These are phyloP conservation scores for Areca catechu DNA, from an alignment of 176 grass and related monocot species.

Conservation along the genomic window DNA sequence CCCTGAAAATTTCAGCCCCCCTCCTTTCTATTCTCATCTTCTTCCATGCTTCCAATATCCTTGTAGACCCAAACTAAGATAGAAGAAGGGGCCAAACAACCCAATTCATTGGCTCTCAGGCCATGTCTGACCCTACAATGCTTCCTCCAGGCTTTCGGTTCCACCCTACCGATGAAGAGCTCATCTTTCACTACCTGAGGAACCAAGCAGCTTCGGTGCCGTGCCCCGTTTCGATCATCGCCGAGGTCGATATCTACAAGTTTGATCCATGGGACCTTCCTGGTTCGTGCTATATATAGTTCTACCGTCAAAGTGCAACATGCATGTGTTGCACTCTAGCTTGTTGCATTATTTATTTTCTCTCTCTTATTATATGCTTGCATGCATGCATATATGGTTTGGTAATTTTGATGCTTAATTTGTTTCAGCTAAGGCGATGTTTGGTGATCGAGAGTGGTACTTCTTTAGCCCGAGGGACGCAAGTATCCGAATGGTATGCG, in stretches of 20 bases:
- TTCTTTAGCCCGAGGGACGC: conserved; percentile 3
- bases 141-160: conserved; percentile 4
- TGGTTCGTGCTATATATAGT: background rate
- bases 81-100: too few species aligned
- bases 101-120: background rate
- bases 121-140: background rate
- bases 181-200: conserved; percentile 8
- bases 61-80: too few species aligned
- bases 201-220: background rate
- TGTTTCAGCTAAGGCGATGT: background rate
- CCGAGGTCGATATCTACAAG: conserved; percentile 11
- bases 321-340: too few species aligned
- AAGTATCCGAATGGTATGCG: conserved; percentile 1
- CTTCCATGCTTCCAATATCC: background rate
- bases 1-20: background rate
- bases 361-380: too few species aligned
- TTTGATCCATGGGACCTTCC: conserved; percentile 7
- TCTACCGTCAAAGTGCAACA: too few species aligned
- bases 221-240: conserved; percentile 6
- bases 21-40: background rate
- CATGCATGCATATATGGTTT: too few species aligned
- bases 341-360: too few species aligned
- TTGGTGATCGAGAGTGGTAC: conserved; percentile 6
- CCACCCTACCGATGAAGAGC: conserved; percentile 7
- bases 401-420: too few species aligned